Evolutionary conservation across 2,329 filamentous ascomycete genomes (phyloP), one percentile per base, ranked within the genome.

Genomic region (Claviceps sp.): DNA sequence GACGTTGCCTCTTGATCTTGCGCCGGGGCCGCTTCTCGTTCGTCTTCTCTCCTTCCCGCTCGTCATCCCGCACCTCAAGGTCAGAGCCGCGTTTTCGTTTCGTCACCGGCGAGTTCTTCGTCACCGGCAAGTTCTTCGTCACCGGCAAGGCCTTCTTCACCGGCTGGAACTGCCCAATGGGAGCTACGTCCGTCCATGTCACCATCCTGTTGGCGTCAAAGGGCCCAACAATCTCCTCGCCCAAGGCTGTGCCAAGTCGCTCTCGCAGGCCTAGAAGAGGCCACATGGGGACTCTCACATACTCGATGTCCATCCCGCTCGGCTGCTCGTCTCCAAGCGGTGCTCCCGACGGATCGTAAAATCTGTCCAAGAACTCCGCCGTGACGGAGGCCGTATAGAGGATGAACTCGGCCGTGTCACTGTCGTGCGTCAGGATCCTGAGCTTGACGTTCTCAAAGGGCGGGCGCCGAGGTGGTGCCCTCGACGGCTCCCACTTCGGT

Each of bases 261-360:
- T 80, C 76, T 54, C 73, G 72, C 6, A 81, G 67, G 4, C 77
- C 77, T 0, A 77, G 59, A 5, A 79, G 68, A 0, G 78, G 78
- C 75, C 75, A 80, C 26, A 75, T 67, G 0, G 73, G 72, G 2
- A 81, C 73, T 7, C 68, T 68, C 2, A 67, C 66, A 59, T 74
- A 73, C 37, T 72, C 66, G 20, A 81, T 73, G 38, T 64, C 64
- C 54, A 81, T 63, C 2, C 70, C 68, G 13, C 61, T 54, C 3
- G 64, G 47, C 14, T 56, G 58, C 13, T 45, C 52, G 2, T 64
- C 58, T 2, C 60, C 56, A 13, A 49, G 46, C 8, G 70, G 70
- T 2, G 67, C 66, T 50, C 67, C 71, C 50, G 66, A 63, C 0
- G 77, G 77, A 14, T 71, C 58, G 52, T 77, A 68, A 51, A 81